Evolutionary conservation across 2,329 filamentous ascomycete genomes (phyloP).

Genomic region (Aspergillus quadricinctus): DNA sequence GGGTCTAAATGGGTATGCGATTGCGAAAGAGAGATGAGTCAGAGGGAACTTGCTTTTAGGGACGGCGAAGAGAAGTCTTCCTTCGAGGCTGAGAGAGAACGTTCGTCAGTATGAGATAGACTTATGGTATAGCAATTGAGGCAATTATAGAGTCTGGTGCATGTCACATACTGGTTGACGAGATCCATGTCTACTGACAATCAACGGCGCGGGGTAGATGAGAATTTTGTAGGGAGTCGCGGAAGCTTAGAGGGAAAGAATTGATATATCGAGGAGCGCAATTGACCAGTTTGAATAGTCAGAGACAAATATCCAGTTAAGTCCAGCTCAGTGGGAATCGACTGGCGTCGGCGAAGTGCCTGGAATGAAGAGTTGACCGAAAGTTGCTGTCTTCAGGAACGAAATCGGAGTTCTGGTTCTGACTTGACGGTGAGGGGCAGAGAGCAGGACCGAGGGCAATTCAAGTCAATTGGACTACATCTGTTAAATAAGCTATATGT

Average conservation of each 20-base stretch:
- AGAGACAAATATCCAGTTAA: no score
- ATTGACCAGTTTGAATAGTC: no score
- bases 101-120: constrained; percentile 19
- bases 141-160: neutral
- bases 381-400: neutral
- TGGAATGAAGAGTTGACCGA: neutral
- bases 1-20: neutral
- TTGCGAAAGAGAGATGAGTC: constrained; percentile 16
- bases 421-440: neutral
- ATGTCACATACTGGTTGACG: constrained; percentile 54
- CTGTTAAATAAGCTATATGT: neutral
- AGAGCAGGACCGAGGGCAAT: neutral
- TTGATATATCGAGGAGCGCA: neutral
- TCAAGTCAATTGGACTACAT: neutral
- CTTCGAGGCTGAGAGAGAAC: constrained; percentile 66
- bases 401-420: neutral
- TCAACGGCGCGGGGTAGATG: constrained; percentile 20
- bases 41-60: constrained; percentile 75
- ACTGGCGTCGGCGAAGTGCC: neutral
- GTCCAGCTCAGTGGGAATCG: neutral
- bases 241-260: neutral
- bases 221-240: neutral
- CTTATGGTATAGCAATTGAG: constrained; percentile 1
- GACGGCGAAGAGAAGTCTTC: constrained; percentile 91
- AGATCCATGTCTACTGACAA: constrained; percentile 50